Conservation (phyloP, 2,329 filamentous ascomycete species). For the Apiospora hydei region DNA sequence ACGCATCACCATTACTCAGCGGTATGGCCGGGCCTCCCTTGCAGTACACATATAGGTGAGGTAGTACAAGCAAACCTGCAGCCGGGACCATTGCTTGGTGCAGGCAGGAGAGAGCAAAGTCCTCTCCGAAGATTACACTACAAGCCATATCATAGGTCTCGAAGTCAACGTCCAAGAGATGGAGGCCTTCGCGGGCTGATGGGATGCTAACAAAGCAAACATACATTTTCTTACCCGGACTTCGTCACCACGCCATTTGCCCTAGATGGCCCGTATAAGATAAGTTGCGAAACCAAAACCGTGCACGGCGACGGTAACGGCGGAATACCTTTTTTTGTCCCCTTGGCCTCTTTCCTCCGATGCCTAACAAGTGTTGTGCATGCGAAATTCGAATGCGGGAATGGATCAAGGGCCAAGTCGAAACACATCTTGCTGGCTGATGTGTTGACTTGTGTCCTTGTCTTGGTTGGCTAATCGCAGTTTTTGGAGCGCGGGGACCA, state of each 20-base stretch:
- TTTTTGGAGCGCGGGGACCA: not conserved
- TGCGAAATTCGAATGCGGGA: not conserved
- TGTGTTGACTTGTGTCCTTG: not conserved
- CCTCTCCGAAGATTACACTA: not conserved
- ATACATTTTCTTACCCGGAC: not conserved
- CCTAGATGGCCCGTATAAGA: not conserved
- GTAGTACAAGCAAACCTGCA: conserved; percentile 3
- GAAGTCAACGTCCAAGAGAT: no score
- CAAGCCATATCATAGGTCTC: not conserved
- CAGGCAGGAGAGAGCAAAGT: not conserved
- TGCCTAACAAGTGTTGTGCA: not conserved
- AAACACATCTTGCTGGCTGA: not conserved
- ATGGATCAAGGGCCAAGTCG: not conserved
- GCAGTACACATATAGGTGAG: not conserved
- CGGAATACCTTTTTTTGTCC: not conserved
- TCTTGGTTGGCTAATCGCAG: not conserved
- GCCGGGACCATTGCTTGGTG: not conserved
- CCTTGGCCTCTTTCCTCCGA: not conserved
- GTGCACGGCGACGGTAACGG: not conserved
- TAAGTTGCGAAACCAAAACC: not conserved
- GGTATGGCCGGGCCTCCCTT: not conserved
- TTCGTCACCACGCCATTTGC: not conserved
- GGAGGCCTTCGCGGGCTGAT: not conserved
- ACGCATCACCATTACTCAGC: not conserved
- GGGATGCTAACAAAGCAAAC: not conserved